Base-by-base conservation (phyloP, 2,329 filamentous ascomycete species). In the Colletotrichum neosansevieriae region DNA sequence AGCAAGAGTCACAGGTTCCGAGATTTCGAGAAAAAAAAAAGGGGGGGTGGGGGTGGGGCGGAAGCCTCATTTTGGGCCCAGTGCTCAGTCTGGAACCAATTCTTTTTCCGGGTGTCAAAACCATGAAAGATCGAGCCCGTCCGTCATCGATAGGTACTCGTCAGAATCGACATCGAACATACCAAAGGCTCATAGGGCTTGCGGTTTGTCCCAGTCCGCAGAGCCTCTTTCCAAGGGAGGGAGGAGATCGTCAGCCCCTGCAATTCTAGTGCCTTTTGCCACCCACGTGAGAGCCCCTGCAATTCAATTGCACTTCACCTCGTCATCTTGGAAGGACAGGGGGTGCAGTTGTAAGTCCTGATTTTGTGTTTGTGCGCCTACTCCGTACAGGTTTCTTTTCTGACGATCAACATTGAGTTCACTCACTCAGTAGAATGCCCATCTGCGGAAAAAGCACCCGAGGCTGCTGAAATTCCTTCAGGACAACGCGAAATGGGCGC, bases 141-240 rank as follows among this genome's bases (percentile, higher is more conserved):
- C 21, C 21, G 21, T 60, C 62, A 60, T 65, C 24, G 38, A n/a
- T 32, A 24, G 24, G n/a, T n/a, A 40, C n/a, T 51, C 21, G 45
- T 12, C 24, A 24, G 4, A 42, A 51, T 49, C 34, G 45, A 19
- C 12, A 24, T 21, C 12, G 34, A 34, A 29, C 19, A 44, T 4
- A 29, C 29, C 19, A 51, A 19, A 36, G 47, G 36, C 34, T 19
- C 24, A 15, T 15, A 40, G 34, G 24, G 24, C 10, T 19, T 50
- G 13, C 9, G 34, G 34, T 3, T 42, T 19, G 19, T 3, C 19
- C 54, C 45, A 60, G 45, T 51, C 45, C 45, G 38, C 49, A 63
- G 58, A 50, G 58, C 34, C 50, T 42, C 63, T 21, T 62, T 57
- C 63, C 63, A 42, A 62, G 53, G 34, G 50, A 47, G 63, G 58